Base-by-base conservation (phyloP, 345 rosid genomes). In the Mercurialis annua region DNA sequence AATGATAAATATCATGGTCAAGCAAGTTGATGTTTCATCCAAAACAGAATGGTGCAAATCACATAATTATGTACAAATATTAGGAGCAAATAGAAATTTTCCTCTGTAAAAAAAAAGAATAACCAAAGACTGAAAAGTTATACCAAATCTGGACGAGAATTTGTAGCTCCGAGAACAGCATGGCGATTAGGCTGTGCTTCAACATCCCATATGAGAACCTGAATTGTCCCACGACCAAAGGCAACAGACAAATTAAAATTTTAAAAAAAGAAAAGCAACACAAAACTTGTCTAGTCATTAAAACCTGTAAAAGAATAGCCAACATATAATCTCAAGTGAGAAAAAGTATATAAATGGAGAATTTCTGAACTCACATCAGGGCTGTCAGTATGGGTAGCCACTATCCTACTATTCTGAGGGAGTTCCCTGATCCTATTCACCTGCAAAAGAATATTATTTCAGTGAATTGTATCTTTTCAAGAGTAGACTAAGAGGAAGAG, bases 201-300 rank as follows among this genome's bases (percentile, higher is more conserved):
- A 59, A 95, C 96, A 70, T 95, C 99, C 99, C 99, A 95, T 64
- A 95, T 84, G 71, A 92, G 96, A 80, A 95, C 94, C 99, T 95
- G 78, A 69, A 67, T 63, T 77, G 58, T 58, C 10, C 77, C 64
- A 23, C 62, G 18, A n/a, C 6, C 59, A 74, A 17, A 55, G 14
- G n/a, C n/a, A n/a, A n/a, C n/a, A n/a, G n/a, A n/a, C n/a, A n/a
- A n/a, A n/a, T n/a, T n/a, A n/a, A n/a, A n/a, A n/a, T n/a, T n/a
- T n/a, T n/a, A n/a, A n/a, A n/a, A n/a, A n/a, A n/a, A n/a, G n/a
- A n/a, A 18, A 31, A 44, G 57, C 10, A 60, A 73, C 20, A 74
- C 52, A 42, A 24, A 61, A 65, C 36, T 38, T 31, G 53, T 29
- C 34, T 50, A 59, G 66, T 40, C 18, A 57, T n/a, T 12, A 34